Base-by-base conservation (phyloP, 495 filamentous ascomycete genomes). In the Podospora bellae-mahoneyi region DNA sequence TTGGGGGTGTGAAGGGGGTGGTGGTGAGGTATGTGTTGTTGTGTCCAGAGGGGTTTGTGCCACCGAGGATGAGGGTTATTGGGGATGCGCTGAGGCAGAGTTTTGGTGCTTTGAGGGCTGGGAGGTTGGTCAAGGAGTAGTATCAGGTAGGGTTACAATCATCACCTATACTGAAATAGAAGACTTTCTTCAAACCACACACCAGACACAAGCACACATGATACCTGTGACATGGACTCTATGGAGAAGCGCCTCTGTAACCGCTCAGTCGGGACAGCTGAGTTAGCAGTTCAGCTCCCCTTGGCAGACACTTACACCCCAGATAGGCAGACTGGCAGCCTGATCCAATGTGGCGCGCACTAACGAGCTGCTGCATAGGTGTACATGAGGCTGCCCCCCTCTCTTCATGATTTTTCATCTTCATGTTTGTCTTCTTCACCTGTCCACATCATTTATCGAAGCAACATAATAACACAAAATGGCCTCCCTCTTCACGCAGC, bases 21-120 rank as follows among this genome's bases (percentile, higher is more conserved):
- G 56, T 54, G 30, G 61, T 71, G 19, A 20, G 69, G 28, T 71
- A 71, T 63, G 55, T 71, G 2, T 58, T 71, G 32, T 44, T 71
- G 18, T 68, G 62, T 57, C 65, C 65, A 32, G 30, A 23, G 19
- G 66, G 62, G 15, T 68, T 60, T 39, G 39, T 39, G 15, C 61
- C 66, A 34, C 69, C 69, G n/a, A 34, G 32, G 20, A 68, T 64
- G 39, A 53, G 65, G 34, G 62, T 56, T 3, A 56, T 71, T 23
- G 61, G 56, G 28, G 69, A 68, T 28, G 62, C 32, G 6, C 2
- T 68, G 32, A 30, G 48, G 48, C 60, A 44, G 57, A 65, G 55
- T 26, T 61, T 68, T 58, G 34, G 3, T 20, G 65, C 60, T 6
- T 48, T 71, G 23, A 53, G 65, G 57, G 39, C 30, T 4, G 69